Conservation (phyloP, 2,329 filamentous ascomycete species). For the Fusarium albosuccineum region DNA sequence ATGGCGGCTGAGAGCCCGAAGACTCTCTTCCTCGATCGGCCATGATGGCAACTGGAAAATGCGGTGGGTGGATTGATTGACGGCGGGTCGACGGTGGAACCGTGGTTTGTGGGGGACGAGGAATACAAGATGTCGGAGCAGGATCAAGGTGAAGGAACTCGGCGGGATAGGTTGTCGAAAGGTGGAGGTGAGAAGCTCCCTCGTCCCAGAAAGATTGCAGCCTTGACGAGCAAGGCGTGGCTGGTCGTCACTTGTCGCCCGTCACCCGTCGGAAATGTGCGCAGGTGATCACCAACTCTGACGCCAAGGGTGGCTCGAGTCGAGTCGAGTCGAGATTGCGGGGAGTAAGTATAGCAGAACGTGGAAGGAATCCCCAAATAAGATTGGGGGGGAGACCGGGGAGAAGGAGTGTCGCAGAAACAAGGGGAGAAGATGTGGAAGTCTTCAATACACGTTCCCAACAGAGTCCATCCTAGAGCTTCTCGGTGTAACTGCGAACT, state of each 20-base stretch:
- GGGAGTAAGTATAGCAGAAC: slow-evolving; percentile 11
- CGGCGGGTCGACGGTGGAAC: background rate
- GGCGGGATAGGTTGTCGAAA: background rate
- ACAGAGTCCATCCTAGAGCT: too few species aligned
- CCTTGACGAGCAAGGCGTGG: too few species aligned
- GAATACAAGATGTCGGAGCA: too few species aligned
- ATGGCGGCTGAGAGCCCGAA: slow-evolving; percentile 49
- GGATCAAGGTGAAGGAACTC: too few species aligned
- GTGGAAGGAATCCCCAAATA: slow-evolving; percentile 6
- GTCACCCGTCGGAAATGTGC: slow-evolving; percentile 1
- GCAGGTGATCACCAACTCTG: slow-evolving; percentile 35
- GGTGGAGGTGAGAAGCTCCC: too few species aligned
- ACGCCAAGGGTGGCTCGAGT: slow-evolving; percentile 38
- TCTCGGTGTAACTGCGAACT: too few species aligned
- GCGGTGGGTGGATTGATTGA: background rate
- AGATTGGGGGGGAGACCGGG: background rate
- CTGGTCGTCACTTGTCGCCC: too few species aligned
- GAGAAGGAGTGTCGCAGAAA: background rate
- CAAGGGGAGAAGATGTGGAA: too few species aligned
- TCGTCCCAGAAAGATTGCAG: too few species aligned
- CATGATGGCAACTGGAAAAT: slow-evolving; percentile 41
- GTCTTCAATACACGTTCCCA: too few species aligned
- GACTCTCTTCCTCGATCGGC: slow-evolving; percentile 46
- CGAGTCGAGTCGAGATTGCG: slow-evolving; percentile 26
- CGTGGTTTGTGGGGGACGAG: background rate